Percentiles rank a stretch among this genome's conserved stretches.
Conservation (phyloP, 176 grass and related monocot genomes). For the Carex scoparia region DNA sequence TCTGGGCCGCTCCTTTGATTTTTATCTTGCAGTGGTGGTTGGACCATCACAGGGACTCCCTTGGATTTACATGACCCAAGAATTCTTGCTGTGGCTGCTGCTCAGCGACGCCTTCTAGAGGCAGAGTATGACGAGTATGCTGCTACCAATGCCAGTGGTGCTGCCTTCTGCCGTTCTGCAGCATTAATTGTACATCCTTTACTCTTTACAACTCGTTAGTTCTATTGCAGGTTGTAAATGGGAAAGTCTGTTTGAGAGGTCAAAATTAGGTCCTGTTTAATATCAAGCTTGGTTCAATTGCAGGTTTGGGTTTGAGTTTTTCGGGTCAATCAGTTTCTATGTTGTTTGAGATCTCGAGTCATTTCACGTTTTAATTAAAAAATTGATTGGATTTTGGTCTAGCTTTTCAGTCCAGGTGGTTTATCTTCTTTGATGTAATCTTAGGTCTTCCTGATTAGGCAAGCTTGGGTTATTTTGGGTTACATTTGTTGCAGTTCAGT, state of each 20-base stretch:
- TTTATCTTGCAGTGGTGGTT: constrained; percentile 55
- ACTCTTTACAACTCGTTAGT: too few species aligned
- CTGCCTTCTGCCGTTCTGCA: constrained; percentile 77
- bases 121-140: constrained; percentile 82
- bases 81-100: constrained; percentile 74
- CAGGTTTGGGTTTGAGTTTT: not conserved
- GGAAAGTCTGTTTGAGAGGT: not conserved
- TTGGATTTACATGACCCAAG: constrained; percentile 77
- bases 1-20: not conserved
- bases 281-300: not conserved
- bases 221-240: not conserved
- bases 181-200: constrained; percentile 69
- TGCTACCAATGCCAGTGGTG: constrained; percentile 61
- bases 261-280: not conserved
- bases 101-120: constrained; percentile 81
- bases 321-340: not conserved
- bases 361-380: not conserved
- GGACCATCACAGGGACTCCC: constrained; percentile 50
- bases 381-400: not conserved
- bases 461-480: not conserved
- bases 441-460: not conserved
- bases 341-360: not conserved
- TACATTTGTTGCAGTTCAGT: not conserved
- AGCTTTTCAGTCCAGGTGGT: not conserved
- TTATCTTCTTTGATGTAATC: not conserved